These are phyloP conservation scores for Leucocoprinus birnbaumii DNA, from an alignment of 768 basidiomycete species.

Conservation along the genomic window DNA sequence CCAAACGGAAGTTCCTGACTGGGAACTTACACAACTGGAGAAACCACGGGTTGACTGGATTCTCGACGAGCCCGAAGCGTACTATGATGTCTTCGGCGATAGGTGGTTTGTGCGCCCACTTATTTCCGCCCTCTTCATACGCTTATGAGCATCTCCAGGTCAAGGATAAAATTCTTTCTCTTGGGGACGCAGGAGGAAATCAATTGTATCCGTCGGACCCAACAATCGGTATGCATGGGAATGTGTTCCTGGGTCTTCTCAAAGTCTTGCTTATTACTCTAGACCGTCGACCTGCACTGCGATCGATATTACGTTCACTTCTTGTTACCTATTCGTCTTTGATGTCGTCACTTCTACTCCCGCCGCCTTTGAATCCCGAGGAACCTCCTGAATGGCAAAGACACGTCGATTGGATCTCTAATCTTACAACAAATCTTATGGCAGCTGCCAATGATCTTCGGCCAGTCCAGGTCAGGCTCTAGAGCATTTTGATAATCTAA, in stretches of 20 bases:
- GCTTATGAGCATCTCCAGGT: constrained; percentile 41
- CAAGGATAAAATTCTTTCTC: constrained; percentile 77
- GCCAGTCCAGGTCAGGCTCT: constrained; percentile 69
- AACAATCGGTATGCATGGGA: constrained; percentile 54
- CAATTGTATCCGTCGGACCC: constrained; percentile 81
- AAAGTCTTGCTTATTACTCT: constrained; percentile 1
- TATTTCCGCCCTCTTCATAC: constrained; percentile 12
- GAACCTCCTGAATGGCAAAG: constrained; percentile 68
- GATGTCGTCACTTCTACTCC: constrained; percentile 63
- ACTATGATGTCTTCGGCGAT: constrained; percentile 85
- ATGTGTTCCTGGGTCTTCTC: neutral
- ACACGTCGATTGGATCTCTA: constrained; percentile 77
- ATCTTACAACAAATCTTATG: constrained; percentile 85
- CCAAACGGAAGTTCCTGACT: constrained; percentile 73
- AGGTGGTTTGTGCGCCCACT: constrained; percentile 73
- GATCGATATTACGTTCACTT: constrained; percentile 70
- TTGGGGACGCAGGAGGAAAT: constrained; percentile 77
- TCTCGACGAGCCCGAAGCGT: constrained; percentile 68
- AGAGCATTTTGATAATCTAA: neutral
- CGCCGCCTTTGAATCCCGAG: constrained; percentile 49
- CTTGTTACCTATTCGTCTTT: constrained; percentile 78
- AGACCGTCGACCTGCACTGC: constrained; percentile 80
- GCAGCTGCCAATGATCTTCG: constrained; percentile 87
- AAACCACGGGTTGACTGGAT: constrained; percentile 92
- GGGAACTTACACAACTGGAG: constrained; percentile 73